These are phyloP conservation scores for Leishmania braziliensis DNA, from an alignment of 208 protist species.

Conservation along the genomic window DNA sequence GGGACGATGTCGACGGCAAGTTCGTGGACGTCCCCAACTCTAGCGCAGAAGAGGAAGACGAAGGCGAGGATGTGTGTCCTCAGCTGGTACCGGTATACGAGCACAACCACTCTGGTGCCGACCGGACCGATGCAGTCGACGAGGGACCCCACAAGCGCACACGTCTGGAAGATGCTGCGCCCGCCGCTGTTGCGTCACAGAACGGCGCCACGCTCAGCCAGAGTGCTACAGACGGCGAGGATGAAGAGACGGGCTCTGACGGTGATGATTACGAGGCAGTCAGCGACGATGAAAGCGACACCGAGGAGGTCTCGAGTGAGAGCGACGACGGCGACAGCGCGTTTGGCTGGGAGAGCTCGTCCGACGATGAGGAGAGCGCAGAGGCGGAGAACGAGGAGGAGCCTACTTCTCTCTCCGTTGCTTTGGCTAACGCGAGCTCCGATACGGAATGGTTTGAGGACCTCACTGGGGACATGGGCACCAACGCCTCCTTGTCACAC, in stretches of 20 bases:
- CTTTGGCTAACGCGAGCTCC: constrained; percentile 16
- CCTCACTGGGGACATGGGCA: constrained; percentile 24
- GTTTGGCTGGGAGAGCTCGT: constrained; percentile 27
- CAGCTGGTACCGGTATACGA: constrained; percentile 58
- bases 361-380: constrained; percentile 28
- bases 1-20: constrained; percentile 74
- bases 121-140: not conserved
- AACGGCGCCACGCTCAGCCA: not conserved
- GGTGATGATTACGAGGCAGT: not conserved
- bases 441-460: constrained; percentile 78
- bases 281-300: constrained; percentile 17
- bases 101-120: not conserved
- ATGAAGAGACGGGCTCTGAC: not conserved
- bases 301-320: constrained; percentile 10
- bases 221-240: not conserved
- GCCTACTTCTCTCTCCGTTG: constrained; percentile 30
- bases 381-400: constrained; percentile 36
- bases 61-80: constrained; percentile 56
- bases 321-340: constrained; percentile 26
- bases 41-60: constrained; percentile 36
- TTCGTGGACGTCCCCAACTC: constrained; percentile 67
- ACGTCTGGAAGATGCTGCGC: constrained; percentile 1
- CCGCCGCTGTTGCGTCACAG: not conserved
- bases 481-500: constrained; percentile 17
- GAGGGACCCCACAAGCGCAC: constrained; percentile 7